Conservation (phyloP, 106 monocot genomes). For the Xerophyta viscosa region DNA sequence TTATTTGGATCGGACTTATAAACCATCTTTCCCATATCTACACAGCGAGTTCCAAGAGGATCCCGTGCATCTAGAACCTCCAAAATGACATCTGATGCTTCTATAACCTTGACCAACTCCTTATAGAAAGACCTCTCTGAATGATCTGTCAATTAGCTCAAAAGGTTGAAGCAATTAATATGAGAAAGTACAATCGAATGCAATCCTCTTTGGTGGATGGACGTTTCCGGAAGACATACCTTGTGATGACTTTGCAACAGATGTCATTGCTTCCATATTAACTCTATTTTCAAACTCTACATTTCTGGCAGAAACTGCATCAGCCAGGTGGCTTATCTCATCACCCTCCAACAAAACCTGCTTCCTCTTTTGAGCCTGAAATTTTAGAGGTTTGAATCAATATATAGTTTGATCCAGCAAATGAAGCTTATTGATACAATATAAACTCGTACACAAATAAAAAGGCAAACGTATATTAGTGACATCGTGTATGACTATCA, state of each 20-base stretch:
- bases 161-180: too few relatives aligned
- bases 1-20: constrained; percentile 81
- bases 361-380: constrained; percentile 80
- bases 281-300: constrained; percentile 26
- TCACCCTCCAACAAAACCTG: constrained; percentile 44
- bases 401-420: too few relatives aligned
- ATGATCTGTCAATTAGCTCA: constrained; percentile 65
- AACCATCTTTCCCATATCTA: constrained; percentile 93
- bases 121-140: constrained; percentile 95
- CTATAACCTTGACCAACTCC: constrained; percentile 89
- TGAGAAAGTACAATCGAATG: neutral
- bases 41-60: constrained; percentile 88
- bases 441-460: too few relatives aligned
- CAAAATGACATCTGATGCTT: constrained; percentile 96
- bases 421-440: too few relatives aligned
- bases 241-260: constrained; percentile 27
- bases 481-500: too few relatives aligned
- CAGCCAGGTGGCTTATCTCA: constrained; percentile 26
- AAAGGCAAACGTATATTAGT: too few relatives aligned
- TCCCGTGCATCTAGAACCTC: constrained; percentile 98
- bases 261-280: constrained; percentile 17
- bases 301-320: constrained; percentile 23
- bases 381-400: neutral
- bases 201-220: neutral
- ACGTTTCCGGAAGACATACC: constrained; percentile 16